A percentile compares a stretch with the other conserved stretches of the same genome.
phyloP scores from a whole-genome alignment of 2,329 filamentous ascomycete species.

The Alternaria sp. region DNA sequence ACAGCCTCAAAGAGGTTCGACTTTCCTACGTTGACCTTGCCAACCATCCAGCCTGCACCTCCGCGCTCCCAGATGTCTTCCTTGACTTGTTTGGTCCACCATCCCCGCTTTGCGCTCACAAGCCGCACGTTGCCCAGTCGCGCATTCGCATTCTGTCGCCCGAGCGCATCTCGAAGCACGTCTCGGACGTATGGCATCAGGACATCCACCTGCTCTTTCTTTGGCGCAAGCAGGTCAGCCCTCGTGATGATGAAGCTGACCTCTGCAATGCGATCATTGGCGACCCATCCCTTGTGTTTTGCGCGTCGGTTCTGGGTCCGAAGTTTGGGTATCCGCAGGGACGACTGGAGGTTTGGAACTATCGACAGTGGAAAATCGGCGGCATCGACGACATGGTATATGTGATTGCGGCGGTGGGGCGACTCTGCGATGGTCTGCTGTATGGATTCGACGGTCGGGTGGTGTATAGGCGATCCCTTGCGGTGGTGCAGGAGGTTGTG shows the following conservation, averaged over 20 bases:
- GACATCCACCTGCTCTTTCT: conserved; percentile 80
- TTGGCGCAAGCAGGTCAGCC: conserved; percentile 82
- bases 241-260: conserved; percentile 92
- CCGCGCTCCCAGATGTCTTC: conserved; percentile 84
- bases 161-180: conserved; percentile 78
- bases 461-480: conserved; percentile 72
- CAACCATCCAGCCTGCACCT: conserved; percentile 92
- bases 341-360: conserved; percentile 73
- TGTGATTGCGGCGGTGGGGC: conserved; percentile 87
- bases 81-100: conserved; percentile 90
- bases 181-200: conserved; percentile 85
- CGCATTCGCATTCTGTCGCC: conserved; percentile 69
- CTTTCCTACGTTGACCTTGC: conserved; percentile 98
- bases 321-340: conserved; percentile 74
- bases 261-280: conserved; percentile 70
- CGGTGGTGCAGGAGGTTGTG: conserved; percentile 81
- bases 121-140: conserved; percentile 86
- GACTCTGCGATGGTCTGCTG: conserved; percentile 86
- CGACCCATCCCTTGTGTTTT: conserved; percentile 67
- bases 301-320: conserved; percentile 83
- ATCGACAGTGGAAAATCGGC: conserved; percentile 97
- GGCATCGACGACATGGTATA: conserved; percentile 94
- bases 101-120: conserved; percentile 83
- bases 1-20: conserved; percentile 87
- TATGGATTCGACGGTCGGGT: conserved; percentile 82